Evolutionary conservation across 176 grass and related monocot species (phyloP), one percentile per base, ranked within the genome.

Genomic region (Musa schizocarpa): DNA sequence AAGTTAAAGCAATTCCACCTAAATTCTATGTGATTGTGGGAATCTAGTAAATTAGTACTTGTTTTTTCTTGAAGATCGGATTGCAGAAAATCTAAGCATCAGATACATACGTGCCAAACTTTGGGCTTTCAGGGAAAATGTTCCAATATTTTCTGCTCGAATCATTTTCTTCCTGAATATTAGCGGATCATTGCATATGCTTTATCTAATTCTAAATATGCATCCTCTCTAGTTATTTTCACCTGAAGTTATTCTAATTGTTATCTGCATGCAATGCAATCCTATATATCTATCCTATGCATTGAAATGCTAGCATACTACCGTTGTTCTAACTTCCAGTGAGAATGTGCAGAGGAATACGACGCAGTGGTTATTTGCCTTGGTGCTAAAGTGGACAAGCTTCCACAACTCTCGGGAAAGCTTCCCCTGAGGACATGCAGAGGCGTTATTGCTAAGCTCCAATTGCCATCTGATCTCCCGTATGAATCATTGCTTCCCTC

Each of bases 331-430:
- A 53, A 27, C 25, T 22, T 7, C 1, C 22, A 50, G 50, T 26
- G 6, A 80, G 48, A 16, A n/a, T 82, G 55, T 80, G 70, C 88
- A 98, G 90, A 84, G 25, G 83, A 91, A 79, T 98, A 98, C 86
- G 88, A 98, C 84, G 77, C 88, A 5, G 78, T 91, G 50, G 89
- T 98, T 74, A 79, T 98, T 50, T 98, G 95, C 74, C 86, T 98
- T 78, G 95, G 95, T 75, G 90, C 82, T 75, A 91, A 88, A 76
- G 88, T 78, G 64, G 26, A 68, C 9, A 80, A 71, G 24, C 88
- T 98, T 81, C 90, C 86, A 71, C 88, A 93, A 76, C 86, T 98
- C 43, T 77, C 69, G 80, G 89, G 89, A 82, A 98, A 93, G 76
- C 77, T 98, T 13, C 95, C 88, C 81, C 81, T 93, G 55, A 86